Evolutionary conservation across 169 alveolate species (phyloP).

Genomic region (Ichthyophthirius multifiliis): DNA sequence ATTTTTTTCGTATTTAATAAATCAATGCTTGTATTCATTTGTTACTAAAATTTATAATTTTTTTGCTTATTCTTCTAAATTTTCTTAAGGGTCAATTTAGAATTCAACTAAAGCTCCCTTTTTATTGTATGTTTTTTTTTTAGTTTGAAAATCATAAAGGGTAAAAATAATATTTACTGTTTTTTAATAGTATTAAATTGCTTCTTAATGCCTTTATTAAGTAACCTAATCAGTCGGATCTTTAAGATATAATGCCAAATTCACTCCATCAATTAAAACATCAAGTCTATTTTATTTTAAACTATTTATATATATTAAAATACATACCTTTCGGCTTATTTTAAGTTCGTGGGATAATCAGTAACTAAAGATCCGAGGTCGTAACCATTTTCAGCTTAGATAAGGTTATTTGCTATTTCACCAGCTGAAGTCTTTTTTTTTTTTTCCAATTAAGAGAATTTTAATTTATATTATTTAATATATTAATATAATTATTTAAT

Average conservation of each 20-base stretch:
- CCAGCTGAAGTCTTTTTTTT: neutral
- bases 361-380: neutral
- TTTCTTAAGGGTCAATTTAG: constrained; percentile 1
- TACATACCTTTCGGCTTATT: constrained; percentile 4
- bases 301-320: neutral
- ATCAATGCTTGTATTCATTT: neutral
- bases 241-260: neutral
- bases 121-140: neutral
- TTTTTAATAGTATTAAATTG: neutral
- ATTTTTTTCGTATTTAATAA: too few species aligned
- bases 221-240: neutral
- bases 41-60: neutral
- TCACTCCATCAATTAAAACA: neutral
- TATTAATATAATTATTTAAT: too few species aligned
- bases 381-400: neutral
- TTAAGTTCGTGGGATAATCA: neutral
- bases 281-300: neutral
- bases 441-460: neutral
- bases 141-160: neutral
- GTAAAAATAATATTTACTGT: neutral
- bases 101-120: constrained; percentile 10
- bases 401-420: neutral
- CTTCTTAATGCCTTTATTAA: neutral
- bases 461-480: too few species aligned
- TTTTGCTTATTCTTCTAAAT: neutral